Evolutionary conservation across 1,139 yeast genomes (phyloP).

Genomic region (Suhomyces atakaporum): DNA sequence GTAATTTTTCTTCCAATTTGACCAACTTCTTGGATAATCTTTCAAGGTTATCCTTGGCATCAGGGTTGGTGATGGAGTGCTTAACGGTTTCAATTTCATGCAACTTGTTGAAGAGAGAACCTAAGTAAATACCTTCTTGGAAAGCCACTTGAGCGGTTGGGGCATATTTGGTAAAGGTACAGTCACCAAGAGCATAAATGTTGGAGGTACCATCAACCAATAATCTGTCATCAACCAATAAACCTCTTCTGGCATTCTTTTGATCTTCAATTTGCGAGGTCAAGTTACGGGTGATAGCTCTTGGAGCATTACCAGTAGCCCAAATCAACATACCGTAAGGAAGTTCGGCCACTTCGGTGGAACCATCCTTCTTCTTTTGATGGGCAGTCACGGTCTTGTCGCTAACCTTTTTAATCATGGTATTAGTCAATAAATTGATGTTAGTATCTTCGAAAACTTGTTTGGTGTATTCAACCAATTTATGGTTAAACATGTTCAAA

Average conservation of each 20-base stretch:
- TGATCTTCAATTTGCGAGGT: slow-evolving; percentile 76
- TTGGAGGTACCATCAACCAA: slow-evolving; percentile 83
- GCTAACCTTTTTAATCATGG: slow-evolving; percentile 86
- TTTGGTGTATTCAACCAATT: slow-evolving; percentile 82
- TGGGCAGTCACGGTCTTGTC: slow-evolving; percentile 68
- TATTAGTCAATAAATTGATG: slow-evolving; percentile 75
- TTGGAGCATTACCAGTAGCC: slow-evolving; percentile 97
- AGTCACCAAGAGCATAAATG: slow-evolving; percentile 90
- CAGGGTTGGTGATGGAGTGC: slow-evolving; percentile 34
- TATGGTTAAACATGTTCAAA: slow-evolving; percentile 81
- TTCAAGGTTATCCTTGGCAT: slow-evolving; percentile 35
- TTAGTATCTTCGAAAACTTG: slow-evolving; percentile 77
- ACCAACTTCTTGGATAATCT: slow-evolving; percentile 43
- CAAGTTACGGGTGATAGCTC: slow-evolving; percentile 70
- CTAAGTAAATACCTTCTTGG: slow-evolving; percentile 88
- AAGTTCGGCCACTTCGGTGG: slow-evolving; percentile 57
- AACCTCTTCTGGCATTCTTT: slow-evolving; percentile 85
- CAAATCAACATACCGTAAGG: slow-evolving; percentile 93
- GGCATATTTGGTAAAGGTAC: slow-evolving; percentile 86
- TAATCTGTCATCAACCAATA: slow-evolving; percentile 78
- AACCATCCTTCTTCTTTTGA: slow-evolving; percentile 64
- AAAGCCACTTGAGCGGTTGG: slow-evolving; percentile 98
- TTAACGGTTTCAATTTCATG: slow-evolving; percentile 68
- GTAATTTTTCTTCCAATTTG: slow-evolving; percentile 48
- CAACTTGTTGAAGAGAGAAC: slow-evolving; percentile 65